Evolutionary conservation across 306 rosid genomes (phyloP), one percentile per base, ranked within the genome.

Genomic region (Prunus persica): DNA sequence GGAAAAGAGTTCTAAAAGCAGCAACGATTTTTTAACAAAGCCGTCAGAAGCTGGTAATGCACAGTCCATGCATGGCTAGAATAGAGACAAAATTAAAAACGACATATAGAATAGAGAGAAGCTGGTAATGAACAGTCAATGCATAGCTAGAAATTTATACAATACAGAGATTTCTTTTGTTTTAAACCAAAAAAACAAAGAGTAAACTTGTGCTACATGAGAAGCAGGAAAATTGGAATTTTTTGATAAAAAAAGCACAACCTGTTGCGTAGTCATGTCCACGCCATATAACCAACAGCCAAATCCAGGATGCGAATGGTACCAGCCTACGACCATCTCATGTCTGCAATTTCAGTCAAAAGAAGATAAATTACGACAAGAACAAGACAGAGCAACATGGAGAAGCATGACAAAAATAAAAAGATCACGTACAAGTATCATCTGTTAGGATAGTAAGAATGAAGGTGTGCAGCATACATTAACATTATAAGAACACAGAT

Each of bases 201-300:
- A 7, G 10, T 41, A 61, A 73, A 73, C 19, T 11, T 7, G 45
- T 4, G 15, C 30, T 3, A 61, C 61, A 27, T 27, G 46, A 58
- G 45, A 46, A 0, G 38, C 12, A 27, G 41, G 2, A 46, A 41
- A 20, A 19, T 32, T 32, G 38, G 1, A 32, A 32, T 32, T 32
- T 32, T 32, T 32, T 32, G 38, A 32, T 6, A 47, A 75, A 24
- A 24, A 28, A 47, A 45, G 12, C 1, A 56, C 72, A 87, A 91
- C 98, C 97, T 94, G 98, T 78, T 94, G 98, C 2, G 97, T 94
- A 78, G 91, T 91, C 58, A 91, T 94, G 77, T 94, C 98, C 47
- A 94, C 97, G 73, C 98, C 98, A 79, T 96, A 94, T 60, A 94
- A 93, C 98, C 98, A 94, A 80, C 98, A 94, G 71, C 98, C 98